Percentiles rank a stretch among this genome's conserved stretches.
Evolutionary conservation across 768 basidiomycete species (phyloP).

Genomic region (Leccinum disarticulatum): DNA sequence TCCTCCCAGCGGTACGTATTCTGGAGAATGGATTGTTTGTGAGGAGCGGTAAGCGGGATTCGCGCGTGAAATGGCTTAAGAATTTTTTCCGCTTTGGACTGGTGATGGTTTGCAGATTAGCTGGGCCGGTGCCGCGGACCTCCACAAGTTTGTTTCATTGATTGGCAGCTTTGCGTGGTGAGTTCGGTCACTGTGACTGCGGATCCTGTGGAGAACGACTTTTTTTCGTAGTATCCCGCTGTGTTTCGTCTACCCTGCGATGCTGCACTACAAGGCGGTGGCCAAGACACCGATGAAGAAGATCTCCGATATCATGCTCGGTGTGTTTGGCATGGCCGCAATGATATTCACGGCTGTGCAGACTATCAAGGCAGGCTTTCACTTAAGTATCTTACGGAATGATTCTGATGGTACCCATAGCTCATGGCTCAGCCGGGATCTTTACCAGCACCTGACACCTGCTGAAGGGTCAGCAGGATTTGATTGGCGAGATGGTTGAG

Average conservation of each 20-base stretch:
- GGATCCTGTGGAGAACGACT: slow-evolving; percentile 12
- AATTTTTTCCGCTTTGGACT: slow-evolving; percentile 79
- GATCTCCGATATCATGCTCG: slow-evolving; percentile 65
- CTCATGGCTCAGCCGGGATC: slow-evolving; percentile 58
- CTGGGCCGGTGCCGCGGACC: slow-evolving; percentile 79
- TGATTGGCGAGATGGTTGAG: slow-evolving; percentile 8
- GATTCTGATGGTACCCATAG: slow-evolving; percentile 33
- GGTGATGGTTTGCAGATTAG: slow-evolving; percentile 79
- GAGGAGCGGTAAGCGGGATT: slow-evolving; percentile 78
- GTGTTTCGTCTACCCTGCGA: slow-evolving; percentile 91
- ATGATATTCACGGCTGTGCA: slow-evolving; percentile 79
- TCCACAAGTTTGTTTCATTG: slow-evolving; percentile 95
- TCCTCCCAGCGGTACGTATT: slow-evolving; percentile 97
- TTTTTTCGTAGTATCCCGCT: slow-evolving; percentile 69
- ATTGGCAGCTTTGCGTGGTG: slow-evolving; percentile 94
- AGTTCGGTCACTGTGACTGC: slow-evolving; percentile 24
- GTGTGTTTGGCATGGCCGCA: slow-evolving; percentile 71
- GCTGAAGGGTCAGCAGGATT: slow-evolving; percentile 18
- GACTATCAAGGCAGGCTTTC: slow-evolving; percentile 58
- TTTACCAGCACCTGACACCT: slow-evolving; percentile 35
- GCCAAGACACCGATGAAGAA: slow-evolving; percentile 70
- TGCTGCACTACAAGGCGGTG: slow-evolving; percentile 89
- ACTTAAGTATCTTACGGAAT: slow-evolving; percentile 1
- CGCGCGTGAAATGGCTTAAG: slow-evolving; percentile 93
- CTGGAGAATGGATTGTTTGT: slow-evolving; percentile 94